These are phyloP conservation scores for Nidula microcarpa DNA, from an alignment of 768 basidiomycete genomes.

Conservation along the genomic window DNA sequence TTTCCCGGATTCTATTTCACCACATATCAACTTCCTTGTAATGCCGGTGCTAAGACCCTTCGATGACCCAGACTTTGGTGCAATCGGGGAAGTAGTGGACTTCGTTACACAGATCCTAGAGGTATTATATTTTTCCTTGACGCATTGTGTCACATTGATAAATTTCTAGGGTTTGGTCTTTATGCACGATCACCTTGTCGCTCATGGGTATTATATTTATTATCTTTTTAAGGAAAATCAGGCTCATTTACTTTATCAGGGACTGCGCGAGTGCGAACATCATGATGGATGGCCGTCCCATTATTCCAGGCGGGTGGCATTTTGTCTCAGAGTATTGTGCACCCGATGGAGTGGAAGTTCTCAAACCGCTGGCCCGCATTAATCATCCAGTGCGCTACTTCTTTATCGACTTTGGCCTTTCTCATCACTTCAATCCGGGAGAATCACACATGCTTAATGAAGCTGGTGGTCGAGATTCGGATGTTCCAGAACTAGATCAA, in stretches of 20 bases:
- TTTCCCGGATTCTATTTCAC: slow-evolving; percentile 8
- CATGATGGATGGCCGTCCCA: slow-evolving; percentile 31
- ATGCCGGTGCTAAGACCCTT: slow-evolving; percentile 35
- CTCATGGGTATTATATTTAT: slow-evolving; percentile 19
- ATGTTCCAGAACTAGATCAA: slow-evolving; percentile 6
- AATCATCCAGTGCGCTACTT: slow-evolving; percentile 33
- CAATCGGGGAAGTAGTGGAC: slow-evolving; percentile 23
- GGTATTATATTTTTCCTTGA: slow-evolving; percentile 2
- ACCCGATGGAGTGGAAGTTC: slow-evolving; percentile 21
- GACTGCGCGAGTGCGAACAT: slow-evolving; percentile 28
- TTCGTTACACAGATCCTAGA: slow-evolving; percentile 23
- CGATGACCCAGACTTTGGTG: slow-evolving; percentile 25
- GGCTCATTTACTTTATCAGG: slow-evolving; percentile 5
- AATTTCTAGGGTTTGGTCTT: slow-evolving; percentile 17
- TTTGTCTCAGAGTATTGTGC: slow-evolving; percentile 23
- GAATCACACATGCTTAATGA: slow-evolving; percentile 1
- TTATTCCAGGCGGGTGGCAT: slow-evolving; percentile 30
- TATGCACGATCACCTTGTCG: slow-evolving; percentile 24
- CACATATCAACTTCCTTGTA: slow-evolving; percentile 14
- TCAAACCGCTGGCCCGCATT: slow-evolving; percentile 23
- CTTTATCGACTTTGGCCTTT: slow-evolving; percentile 30
- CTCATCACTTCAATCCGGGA: slow-evolving; percentile 14
- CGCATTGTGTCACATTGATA: background rate
- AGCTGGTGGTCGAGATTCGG: slow-evolving; percentile 16
- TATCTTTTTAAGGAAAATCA: background rate